Evolutionary conservation across 805 yeast genomes (phyloP), one percentile per base, ranked within the genome.

Genomic region (Kluyveromyces nonfermentans): DNA sequence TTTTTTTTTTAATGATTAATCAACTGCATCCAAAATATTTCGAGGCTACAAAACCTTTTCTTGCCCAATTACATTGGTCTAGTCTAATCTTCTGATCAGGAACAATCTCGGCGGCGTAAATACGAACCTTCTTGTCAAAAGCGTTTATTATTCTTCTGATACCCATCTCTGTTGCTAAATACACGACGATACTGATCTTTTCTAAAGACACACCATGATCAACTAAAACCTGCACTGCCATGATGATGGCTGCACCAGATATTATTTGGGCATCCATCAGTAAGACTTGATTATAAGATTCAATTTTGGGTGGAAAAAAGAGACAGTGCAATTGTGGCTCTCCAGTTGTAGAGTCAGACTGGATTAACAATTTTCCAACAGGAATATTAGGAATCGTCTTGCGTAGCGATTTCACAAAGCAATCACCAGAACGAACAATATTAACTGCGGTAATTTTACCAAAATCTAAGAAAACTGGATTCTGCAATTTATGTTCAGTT

Each of bases 281-380:
- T 7, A 90, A 63, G 1, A 86, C 77, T 47, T 74, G 76, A 30
- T 54, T 55, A 25, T 50, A 59, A 1, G 38, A 21, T 1, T 49
- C 46, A 14, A 68, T 53, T 8, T 55, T 54, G 0, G 51, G 51
- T 0, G 97, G 96, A 33, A 90, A 63, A 19, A 77, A 74, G 50
- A 83, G 82, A n/a, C 81, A 78, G 60, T 89, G 96, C 47, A 93
- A 70, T 57, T 83, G 89, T 1, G 98, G 97, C 64, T 90, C 97
- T 7, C 97, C 97, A 0, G 97, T 89, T 18, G 70, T 64, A 0
- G 93, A 71, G 60, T 89, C 96, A 7, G 95, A 81, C 63, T 88
- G 96, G 53, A 90, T 88, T 38, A 90, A 68, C 19, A 90, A 60
- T 56, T 89, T 85, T 0, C 98, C 97, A 31, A 87, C 72, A 9